Percentiles rank a stretch among this genome's conserved stretches.
Conservation (phyloP, 2,329 filamentous ascomycete species). For the Cladosporium sp. region DNA sequence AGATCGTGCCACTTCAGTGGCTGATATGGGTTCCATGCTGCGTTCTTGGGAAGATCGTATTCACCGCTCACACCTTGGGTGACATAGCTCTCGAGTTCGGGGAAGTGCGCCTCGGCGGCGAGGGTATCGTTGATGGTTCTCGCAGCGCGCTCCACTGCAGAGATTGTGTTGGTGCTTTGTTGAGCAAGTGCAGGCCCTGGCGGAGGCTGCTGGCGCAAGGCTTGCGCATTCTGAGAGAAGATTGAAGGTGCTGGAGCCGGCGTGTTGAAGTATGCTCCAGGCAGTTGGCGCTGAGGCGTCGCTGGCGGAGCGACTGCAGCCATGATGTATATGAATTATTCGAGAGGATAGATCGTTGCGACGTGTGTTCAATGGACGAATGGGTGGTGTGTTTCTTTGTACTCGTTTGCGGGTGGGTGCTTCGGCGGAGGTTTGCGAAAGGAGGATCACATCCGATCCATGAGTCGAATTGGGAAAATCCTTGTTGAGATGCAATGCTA, state of each 20-base stretch:
- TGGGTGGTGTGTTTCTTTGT: slow-evolving; percentile 5
- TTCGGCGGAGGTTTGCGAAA: not conserved
- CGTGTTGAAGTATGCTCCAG: slow-evolving; percentile 72
- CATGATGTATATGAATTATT: slow-evolving; percentile 18
- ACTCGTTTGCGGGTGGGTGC: slow-evolving; percentile 1
- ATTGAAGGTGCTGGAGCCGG: slow-evolving; percentile 51
- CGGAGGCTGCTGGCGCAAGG: slow-evolving; percentile 24
- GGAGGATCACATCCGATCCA: slow-evolving; percentile 1
- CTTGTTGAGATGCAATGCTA: not conserved
- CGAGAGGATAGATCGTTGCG: slow-evolving; percentile 1
- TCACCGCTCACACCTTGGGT: slow-evolving; percentile 82
- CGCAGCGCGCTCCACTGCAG: slow-evolving; percentile 75
- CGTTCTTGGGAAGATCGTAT: slow-evolving; percentile 69
- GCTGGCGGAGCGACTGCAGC: slow-evolving; percentile 20
- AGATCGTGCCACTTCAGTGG: slow-evolving; percentile 83
- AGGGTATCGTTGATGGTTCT: slow-evolving; percentile 78
- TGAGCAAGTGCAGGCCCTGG: slow-evolving; percentile 16
- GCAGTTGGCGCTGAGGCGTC: slow-evolving; percentile 68
- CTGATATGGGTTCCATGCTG: slow-evolving; percentile 85
- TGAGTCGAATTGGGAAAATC: not conserved
- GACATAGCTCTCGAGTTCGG: slow-evolving; percentile 85
- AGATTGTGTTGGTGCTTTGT: slow-evolving; percentile 35
- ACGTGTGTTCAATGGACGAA: slow-evolving; percentile 1
- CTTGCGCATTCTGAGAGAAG: slow-evolving; percentile 29
- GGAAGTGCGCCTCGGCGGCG: slow-evolving; percentile 72